Evolutionary conservation across 768 basidiomycete species (phyloP), one percentile per base, ranked within the genome.

Genomic region (Pleurotus platypus): DNA sequence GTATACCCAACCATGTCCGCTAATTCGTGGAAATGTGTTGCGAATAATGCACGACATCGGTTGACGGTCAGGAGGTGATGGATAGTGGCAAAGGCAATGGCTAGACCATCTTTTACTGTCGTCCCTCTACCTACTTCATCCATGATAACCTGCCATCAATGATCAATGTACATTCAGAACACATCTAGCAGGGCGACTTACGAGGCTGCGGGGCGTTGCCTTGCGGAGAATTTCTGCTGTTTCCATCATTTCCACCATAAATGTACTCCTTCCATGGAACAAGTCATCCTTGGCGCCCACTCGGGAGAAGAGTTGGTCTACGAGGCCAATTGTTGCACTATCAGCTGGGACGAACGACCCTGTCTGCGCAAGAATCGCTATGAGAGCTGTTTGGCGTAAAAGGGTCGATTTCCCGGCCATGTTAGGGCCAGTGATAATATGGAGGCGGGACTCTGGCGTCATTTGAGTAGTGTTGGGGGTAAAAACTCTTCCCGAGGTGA

Each of bases 61-160:
- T 91, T 92, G 27, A 81, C 79, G 37, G 81, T 73, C 39, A 85
- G 72, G 16, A 98, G 79, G 68, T 98, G 87, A 64, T 95, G 87
- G 35, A 95, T 78, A 2, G 92, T 86, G 5, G 92, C 91, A 65
- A 93, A 98, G 15, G 97, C 95, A 50, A 98, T 92, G 0, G 96
- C 93, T 12, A 98, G 70, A 8, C 96, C 96, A 64, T 97, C 95
- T 59, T 85, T 85, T 6, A 94, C 85, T 0, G 94, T 94, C 4
- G 96, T 98, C 35, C 96, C 96, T 62, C 96, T 77, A 5, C 96
- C 96, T n/a, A 99, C 94, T 75, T 99, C 96, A 67, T 99, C 96
- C 92, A 99, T 95, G 60, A 99, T 95, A n/a, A 98, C 90, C 92
- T 94, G 63, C 13, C 9, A 37, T 39, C 9, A n/a, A 45, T 40